Base-by-base conservation (phyloP, 2,329 filamentous ascomycete genomes). In the Stachybotrys chartarum region DNA sequence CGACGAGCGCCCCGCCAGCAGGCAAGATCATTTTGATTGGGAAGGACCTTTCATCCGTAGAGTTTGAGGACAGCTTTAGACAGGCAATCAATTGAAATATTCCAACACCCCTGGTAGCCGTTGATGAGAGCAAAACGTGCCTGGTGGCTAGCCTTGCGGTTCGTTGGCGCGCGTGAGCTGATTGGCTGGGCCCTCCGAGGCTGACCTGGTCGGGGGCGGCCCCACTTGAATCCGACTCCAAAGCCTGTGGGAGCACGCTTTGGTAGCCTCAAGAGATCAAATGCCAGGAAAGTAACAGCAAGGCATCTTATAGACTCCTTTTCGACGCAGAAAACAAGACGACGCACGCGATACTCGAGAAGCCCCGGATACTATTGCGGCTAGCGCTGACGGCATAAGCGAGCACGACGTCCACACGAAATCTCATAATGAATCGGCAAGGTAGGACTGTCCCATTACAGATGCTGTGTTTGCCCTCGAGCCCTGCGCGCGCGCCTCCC, bases 21-120 rank as follows among this genome's bases (percentile, higher is more conserved):
- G 80, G 84, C 24, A 88, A 88, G 67, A 72, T 88, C 51, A 80
- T 88, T 10, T 63, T 88, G 50, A 87, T 88, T 67, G 85, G 85
- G 49, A 76, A 81, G 56, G 72, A 79, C 48, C 64, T 87, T 54
- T 72, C 69, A 18, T 69, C 68, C n/a, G 71, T 79, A 50, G 72
- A 81, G 55, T 81, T 87, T 62, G 70, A 74, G 59, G 64, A 68
- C 53, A 86, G 73, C 57, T 69, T 77, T 51, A 63, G 59, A 50
- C 54, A 58, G 68, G 56, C 61, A 11, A 46, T 72, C 10, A 58
- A 59, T 39, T 64, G 55, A 59, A 42, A 14, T 42, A 24, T 53
- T 14, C 17, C 18, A 24, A 24, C 24, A 24, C 4, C 24, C 24
- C 24, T 24, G 24, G 24, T 24, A 24, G 24, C 24, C 24, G 24